Base-by-base conservation (phyloP, 1,139 yeast genomes). In the Taiozyma sp. region DNA sequence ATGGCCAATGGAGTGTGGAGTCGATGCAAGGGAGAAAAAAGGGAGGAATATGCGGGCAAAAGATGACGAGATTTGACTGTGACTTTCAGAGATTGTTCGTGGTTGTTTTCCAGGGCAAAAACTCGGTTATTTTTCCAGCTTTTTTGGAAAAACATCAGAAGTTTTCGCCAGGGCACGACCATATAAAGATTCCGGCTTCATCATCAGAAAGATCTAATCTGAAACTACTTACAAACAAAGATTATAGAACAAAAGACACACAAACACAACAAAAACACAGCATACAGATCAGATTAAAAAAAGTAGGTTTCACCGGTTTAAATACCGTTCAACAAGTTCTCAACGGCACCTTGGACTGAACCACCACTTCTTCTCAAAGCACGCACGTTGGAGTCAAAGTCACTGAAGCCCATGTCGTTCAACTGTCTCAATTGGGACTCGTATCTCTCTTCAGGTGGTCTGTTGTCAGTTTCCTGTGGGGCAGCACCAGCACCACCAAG, bases 361-460 rank as follows among this genome's bases (percentile, higher is more conserved):
- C 99, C 99, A 28, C 98, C 98, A 52, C 95, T 83, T 71, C 98
- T 83, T 73, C 97, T 83, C 63, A 93, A 77, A 1, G 98, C 98
- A 28, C 84, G 84, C 22, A 93, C 91, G 65, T 93, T 93, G 61
- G 89, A 79, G 60, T 93, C 98, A 65, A 92, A 93, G 61, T 93
- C 98, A 60, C 81, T 84, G 72, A 93, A 93, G 3, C 99, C 99
- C 86, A 93, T 89, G 66, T 93, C 99, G 67, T 93, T 93, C 67
- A 93, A 79, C 68, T 92, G 98, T 65, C 96, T 81, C 63, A 93
- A 75, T 67, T 93, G 98, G n/a, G 76, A 67, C 67, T 88, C 97
- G 69, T 86, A 93, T 56, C 96, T 79, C 68, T 90, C 98, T 74
- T 93, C 99, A 12, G 98, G 98, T 3, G 99, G 98, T 65, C 97